Percentiles rank a stretch among this genome's conserved stretches.
Conservation (phyloP, 495 filamentous ascomycete genomes). For the Tuber melanosporum region DNA sequence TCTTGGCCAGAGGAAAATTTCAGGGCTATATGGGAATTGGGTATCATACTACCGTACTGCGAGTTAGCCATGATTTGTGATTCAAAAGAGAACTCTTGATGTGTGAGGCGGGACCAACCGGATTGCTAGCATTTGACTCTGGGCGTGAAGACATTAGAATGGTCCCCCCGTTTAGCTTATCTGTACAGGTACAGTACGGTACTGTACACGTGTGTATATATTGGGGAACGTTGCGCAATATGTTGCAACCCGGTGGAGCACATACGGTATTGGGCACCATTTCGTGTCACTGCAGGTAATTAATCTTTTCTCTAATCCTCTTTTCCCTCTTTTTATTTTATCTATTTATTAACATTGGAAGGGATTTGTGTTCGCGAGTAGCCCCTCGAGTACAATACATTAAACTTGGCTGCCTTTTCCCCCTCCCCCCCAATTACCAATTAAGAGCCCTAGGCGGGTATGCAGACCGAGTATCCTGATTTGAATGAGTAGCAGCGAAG, state of each 20-base stretch:
- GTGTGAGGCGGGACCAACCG: too few relatives aligned
- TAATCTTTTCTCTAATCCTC: background rate
- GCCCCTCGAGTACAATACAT: background rate
- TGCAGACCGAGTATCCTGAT: background rate
- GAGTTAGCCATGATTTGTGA: too few relatives aligned
- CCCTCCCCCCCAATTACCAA: background rate
- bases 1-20: too few relatives aligned
- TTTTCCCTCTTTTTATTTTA: background rate
- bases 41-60: too few relatives aligned
- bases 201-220: background rate
- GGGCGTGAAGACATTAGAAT: too few relatives aligned
- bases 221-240: background rate
- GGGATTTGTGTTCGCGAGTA: background rate
- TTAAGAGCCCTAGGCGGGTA: background rate
- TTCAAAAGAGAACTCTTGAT: too few relatives aligned
- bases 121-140: too few relatives aligned
- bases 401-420: background rate
- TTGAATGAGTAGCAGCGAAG: background rate
- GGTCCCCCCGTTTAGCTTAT: too few relatives aligned
- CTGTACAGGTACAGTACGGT: too few relatives aligned
- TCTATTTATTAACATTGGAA: background rate
- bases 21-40: too few relatives aligned
- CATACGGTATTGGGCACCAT: background rate
- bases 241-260: background rate
- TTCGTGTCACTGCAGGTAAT: background rate